A percentile compares a stretch with the other conserved stretches of the same genome.
Evolutionary conservation across 2,329 filamentous ascomycete species (phyloP).

Genomic region (Diaporthe capsici): DNA sequence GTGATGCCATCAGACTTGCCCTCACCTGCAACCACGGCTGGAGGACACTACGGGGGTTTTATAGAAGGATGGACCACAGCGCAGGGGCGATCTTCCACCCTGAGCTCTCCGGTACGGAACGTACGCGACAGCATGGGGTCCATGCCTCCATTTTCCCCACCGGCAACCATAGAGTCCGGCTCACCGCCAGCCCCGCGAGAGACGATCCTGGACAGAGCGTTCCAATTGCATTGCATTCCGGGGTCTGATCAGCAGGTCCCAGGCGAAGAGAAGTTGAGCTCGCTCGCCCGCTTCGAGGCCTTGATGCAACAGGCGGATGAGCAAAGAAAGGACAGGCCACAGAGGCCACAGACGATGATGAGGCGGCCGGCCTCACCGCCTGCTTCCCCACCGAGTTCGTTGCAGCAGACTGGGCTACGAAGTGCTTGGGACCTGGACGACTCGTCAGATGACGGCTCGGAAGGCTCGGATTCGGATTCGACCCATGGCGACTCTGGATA

Average conservation of each 20-base stretch:
- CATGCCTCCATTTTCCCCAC: slow-evolving; percentile 54
- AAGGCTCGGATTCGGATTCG: slow-evolving; percentile 56
- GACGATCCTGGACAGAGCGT: slow-evolving; percentile 77
- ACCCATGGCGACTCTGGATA: slow-evolving; percentile 56
- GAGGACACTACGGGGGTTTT: slow-evolving; percentile 68
- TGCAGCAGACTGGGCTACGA: slow-evolving; percentile 54
- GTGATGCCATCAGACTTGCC: slow-evolving; percentile 69
- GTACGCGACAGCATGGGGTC: slow-evolving; percentile 68
- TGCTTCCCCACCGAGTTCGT: slow-evolving; percentile 35
- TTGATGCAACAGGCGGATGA: slow-evolving; percentile 74
- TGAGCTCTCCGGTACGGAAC: slow-evolving; percentile 69
- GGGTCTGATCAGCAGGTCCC: slow-evolving; percentile 67
- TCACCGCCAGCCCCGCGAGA: slow-evolving; percentile 70
- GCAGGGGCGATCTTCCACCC: slow-evolving; percentile 70
- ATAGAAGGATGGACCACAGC: slow-evolving; percentile 74
- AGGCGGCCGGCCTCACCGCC: slow-evolving; percentile 35
- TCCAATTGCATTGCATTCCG: slow-evolving; percentile 74
- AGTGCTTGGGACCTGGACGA: slow-evolving; percentile 68
- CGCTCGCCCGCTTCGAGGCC: slow-evolving; percentile 75
- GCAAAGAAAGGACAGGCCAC: slow-evolving; percentile 59
- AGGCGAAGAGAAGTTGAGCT: slow-evolving; percentile 75
- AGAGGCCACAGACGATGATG: slow-evolving; percentile 45
- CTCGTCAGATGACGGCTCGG: slow-evolving; percentile 59
- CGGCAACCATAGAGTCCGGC: slow-evolving; percentile 58
- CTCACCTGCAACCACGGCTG: slow-evolving; percentile 66